Conservation (phyloP, 495 filamentous ascomycete species). For the Aspergillus carlsbadensis region DNA sequence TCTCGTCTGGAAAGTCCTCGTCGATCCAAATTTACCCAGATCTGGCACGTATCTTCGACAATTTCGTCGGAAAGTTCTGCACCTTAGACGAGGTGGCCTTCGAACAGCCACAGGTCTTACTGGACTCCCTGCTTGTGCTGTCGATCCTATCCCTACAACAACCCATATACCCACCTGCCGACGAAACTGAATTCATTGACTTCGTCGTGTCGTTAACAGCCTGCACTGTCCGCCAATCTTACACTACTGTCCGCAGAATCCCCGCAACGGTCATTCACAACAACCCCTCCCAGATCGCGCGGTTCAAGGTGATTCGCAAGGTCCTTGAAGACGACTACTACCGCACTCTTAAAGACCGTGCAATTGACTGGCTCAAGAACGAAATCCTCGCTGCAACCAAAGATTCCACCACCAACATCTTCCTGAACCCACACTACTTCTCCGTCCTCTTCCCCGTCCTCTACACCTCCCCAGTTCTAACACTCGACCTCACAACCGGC, state of each 20-base stretch:
- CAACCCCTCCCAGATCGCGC: conserved; percentile 67
- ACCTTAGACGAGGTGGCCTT: conserved; percentile 38
- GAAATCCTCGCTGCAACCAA: conserved; percentile 61
- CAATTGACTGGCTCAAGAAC: conserved; percentile 83
- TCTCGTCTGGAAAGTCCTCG: conserved; percentile 29
- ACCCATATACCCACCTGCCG: conserved; percentile 22
- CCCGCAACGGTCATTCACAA: conserved; percentile 71
- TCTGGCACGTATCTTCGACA: conserved; percentile 55
- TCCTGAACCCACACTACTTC: conserved; percentile 45
- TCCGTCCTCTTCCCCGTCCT: conserved; percentile 49
- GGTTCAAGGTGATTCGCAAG: conserved; percentile 74
- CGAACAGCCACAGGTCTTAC: conserved; percentile 41
- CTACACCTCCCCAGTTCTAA: conserved; percentile 25
- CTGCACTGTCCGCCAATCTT: conserved; percentile 65
- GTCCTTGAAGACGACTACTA: conserved; percentile 74
- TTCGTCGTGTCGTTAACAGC: conserved; percentile 62
- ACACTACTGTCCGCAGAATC: conserved; percentile 71
- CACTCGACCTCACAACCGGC: conserved; percentile 24
- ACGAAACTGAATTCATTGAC: conserved; percentile 33
- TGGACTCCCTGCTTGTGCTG: conserved; percentile 41
- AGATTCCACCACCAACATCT: conserved; percentile 22
- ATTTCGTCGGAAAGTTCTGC: conserved; percentile 55
- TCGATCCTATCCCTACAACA: conserved; percentile 31
- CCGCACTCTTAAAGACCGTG: conserved; percentile 74
- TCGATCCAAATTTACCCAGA: conserved; percentile 62